These are phyloP conservation scores for Candida saitoana DNA, from an alignment of 805 yeast species.

Conservation along the genomic window DNA sequence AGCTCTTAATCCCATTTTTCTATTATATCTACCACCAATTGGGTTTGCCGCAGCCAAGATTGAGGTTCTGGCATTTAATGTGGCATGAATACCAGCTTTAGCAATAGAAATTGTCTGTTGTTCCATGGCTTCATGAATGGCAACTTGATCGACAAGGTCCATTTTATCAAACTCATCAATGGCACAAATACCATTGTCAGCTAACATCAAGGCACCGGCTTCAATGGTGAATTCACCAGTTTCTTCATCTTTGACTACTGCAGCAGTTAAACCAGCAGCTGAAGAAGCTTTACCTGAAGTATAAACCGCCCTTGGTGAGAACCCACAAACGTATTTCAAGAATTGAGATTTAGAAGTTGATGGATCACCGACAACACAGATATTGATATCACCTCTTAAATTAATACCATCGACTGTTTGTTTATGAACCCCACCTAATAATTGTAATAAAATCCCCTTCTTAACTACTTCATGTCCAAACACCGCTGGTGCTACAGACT, in stretches of 20 bases:
- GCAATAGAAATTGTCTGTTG: constrained; percentile 98
- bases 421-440: constrained; percentile 95
- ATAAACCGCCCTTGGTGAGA: constrained; percentile 91
- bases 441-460: constrained; percentile 83
- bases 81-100: constrained; percentile 96
- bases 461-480: constrained; percentile 94
- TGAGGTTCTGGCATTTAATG: constrained; percentile 93
- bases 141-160: constrained; percentile 92
- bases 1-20: constrained; percentile 76
- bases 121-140: constrained; percentile 97
- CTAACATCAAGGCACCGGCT: constrained; percentile 94
- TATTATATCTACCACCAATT: constrained; percentile 91
- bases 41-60: constrained; percentile 98
- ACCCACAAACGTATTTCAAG: constrained; percentile 84
- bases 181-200: constrained; percentile 98
- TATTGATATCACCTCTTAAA: constrained; percentile 92
- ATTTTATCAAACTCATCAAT: constrained; percentile 98
- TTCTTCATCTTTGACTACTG: constrained; percentile 95
- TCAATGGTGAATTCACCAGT: constrained; percentile 96
- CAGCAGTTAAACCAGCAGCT: constrained; percentile 98
- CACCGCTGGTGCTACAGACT: constrained; percentile 92
- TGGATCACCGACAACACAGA: constrained; percentile 97
- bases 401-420: constrained; percentile 90
- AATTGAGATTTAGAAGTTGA: constrained; percentile 96
- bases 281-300: constrained; percentile 98